These are phyloP conservation scores for Colletotrichum navitas DNA, from an alignment of 2,329 filamentous ascomycete species.

Conservation along the genomic window DNA sequence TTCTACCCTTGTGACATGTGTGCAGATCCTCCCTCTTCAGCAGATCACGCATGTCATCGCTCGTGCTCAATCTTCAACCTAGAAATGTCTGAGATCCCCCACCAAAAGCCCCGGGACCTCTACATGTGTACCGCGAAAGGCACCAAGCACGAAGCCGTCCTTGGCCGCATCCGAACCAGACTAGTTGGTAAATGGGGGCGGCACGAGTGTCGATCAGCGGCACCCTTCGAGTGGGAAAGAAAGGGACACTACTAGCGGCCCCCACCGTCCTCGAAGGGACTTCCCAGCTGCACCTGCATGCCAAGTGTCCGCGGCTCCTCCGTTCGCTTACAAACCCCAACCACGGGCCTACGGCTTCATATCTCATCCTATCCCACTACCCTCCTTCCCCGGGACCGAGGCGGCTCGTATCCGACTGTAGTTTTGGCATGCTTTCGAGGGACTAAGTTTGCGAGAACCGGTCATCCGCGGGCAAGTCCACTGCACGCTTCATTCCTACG, in stretches of 20 bases:
- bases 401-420: neutral
- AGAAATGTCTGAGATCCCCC: neutral
- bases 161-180: neutral
- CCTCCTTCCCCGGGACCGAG: neutral
- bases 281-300: conserved; percentile 10
- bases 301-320: conserved; percentile 7
- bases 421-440: neutral
- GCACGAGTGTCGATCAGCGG: conserved; percentile 36
- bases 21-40: conserved; percentile 32
- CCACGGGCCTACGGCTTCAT: conserved; percentile 14
- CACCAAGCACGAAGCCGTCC: conserved; percentile 8
- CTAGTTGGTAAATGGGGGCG: neutral
- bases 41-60: conserved; percentile 1
- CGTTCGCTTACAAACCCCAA: conserved; percentile 13
- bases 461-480: conserved; percentile 17
- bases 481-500: conserved; percentile 1
- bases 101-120: conserved; percentile 25
- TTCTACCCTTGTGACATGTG: neutral
- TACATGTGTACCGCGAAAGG: neutral
- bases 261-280: conserved; percentile 9
- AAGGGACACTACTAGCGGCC: conserved; percentile 1
- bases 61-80: neutral
- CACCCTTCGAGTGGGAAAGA: conserved; percentile 5
- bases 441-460: conserved; percentile 4
- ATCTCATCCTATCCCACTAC: neutral